Evolutionary conservation across 2,329 filamentous ascomycete genomes (phyloP), one percentile per base, ranked within the genome.

Genomic region (Xylaria sp.): DNA sequence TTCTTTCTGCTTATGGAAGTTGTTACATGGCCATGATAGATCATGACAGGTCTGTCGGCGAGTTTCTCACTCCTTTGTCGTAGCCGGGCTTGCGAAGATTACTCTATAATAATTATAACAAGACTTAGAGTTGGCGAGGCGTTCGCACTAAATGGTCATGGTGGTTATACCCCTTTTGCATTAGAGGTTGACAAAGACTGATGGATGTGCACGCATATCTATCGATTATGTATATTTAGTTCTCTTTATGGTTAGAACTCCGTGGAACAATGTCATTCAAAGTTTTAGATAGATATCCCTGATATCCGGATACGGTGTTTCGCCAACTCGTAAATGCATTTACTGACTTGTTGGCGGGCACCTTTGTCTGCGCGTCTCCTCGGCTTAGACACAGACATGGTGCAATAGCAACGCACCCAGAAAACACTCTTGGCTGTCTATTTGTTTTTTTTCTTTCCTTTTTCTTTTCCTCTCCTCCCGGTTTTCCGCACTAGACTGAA

Each of bases 141-240:
- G 25, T 45, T 42, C 4, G 20, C 7, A 55, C 42, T 15, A 25
- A 25, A 44, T 38, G n/a, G 51, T 15, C 25, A 44, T 31, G 44
- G 13, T 64, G 17, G 17, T 44, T 65, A 61, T 61, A 50, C 57
- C 33, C 57, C 10, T 65, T 33, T 47, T 50, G n/a, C 36, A 31
- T 6, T 36, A 27, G 33, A 29, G 27, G 36, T n/a, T 39, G 20
- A 33, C 20, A 56, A 49, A 27, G 17, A 22, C 33, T 27, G 39
- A 29, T 17, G 31, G 25, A 45, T 31, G 33, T n/a, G 36, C 42
- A 22, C 27, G 17, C 57, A 39, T 51, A 20, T 5, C 10, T 53
- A 36, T 29, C 9, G 2, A 13, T 15, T 4, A 29, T 39, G 29
- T 22, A 38, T 50, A 29, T 33, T 25, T n/a, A 49, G 17, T 42